Conservation (phyloP, 2,329 filamentous ascomycete species). For the Colletotrichum cordylinicola region DNA sequence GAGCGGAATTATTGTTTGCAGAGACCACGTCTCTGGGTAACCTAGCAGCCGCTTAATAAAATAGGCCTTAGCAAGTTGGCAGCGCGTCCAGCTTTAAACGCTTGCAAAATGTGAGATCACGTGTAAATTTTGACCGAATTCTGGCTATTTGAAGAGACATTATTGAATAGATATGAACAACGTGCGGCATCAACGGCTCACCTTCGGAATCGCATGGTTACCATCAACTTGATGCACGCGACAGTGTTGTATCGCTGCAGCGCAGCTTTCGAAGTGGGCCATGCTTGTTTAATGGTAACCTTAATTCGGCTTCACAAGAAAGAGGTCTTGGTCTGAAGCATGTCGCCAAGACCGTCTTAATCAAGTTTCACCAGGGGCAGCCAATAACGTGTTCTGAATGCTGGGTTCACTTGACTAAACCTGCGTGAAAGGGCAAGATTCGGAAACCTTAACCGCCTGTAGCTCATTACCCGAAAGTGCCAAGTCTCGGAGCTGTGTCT, state of each 20-base stretch:
- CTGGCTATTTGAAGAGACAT: neutral
- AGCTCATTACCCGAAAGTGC: neutral
- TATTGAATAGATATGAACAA: neutral
- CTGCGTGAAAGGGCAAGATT: neutral
- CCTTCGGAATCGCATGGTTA: neutral
- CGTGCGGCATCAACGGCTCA: neutral
- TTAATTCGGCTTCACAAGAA: neutral
- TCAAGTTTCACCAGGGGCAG: fast-evolving
- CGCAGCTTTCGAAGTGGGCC: neutral
- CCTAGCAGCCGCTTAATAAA: neutral
- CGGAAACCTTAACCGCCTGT: neutral
- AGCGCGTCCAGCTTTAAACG: neutral
- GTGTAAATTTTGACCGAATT: neutral
- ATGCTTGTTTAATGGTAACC: neutral
- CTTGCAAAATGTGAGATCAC: neutral
- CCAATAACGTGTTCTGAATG: neutral
- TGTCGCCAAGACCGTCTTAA: neutral
- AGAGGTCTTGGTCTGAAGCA: neutral
- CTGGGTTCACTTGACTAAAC: neutral
- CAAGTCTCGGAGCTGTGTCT: neutral
- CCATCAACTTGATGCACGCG: neutral
- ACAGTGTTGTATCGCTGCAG: neutral
- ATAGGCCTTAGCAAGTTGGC: no score
- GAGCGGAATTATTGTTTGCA: neutral
- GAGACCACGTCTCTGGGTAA: neutral